Evolutionary conservation across 106 monocot genomes (phyloP).

Genomic region (Acanthochlamys bracteata): DNA sequence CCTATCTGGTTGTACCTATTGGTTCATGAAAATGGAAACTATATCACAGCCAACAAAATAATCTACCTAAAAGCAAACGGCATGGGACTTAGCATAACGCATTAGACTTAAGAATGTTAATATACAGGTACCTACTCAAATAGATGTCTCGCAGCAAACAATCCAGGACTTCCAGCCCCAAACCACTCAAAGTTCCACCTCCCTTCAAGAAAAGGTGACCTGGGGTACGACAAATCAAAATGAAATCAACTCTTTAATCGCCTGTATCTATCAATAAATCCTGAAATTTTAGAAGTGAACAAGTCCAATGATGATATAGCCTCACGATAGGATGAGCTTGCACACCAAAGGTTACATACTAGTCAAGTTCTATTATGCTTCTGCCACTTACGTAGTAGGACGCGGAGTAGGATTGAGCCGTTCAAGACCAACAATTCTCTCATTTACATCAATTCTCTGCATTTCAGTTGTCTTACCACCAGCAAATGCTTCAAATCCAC

Average conservation of each 20-base stretch:
- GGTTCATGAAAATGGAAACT: background rate
- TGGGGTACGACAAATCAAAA: constrained; percentile 23
- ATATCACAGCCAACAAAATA: background rate
- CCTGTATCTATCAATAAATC: background rate
- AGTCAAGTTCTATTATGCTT: background rate
- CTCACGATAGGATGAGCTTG: background rate
- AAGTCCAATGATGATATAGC: too few relatives aligned
- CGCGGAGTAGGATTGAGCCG: constrained; percentile 92
- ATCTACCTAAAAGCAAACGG: background rate
- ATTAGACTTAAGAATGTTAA: background rate
- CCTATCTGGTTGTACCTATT: background rate
- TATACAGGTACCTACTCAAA: constrained; percentile 73
- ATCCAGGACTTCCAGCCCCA: constrained; percentile 76
- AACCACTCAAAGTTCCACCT: constrained; percentile 98
- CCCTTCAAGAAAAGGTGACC: constrained; percentile 91
- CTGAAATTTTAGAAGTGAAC: too few relatives aligned
- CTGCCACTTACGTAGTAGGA: constrained; percentile 71
- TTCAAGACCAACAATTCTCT: constrained; percentile 88
- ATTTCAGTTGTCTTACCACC: constrained; percentile 79
- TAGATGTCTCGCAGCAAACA: constrained; percentile 60
- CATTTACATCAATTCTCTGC: constrained; percentile 89
- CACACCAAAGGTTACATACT: background rate
- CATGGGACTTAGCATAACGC: background rate
- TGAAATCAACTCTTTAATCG: background rate
- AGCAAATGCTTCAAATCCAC: constrained; percentile 82